phyloP scores from a whole-genome alignment of 2,329 filamentous ascomycete genomes.

The Exophiala spinifera region DNA sequence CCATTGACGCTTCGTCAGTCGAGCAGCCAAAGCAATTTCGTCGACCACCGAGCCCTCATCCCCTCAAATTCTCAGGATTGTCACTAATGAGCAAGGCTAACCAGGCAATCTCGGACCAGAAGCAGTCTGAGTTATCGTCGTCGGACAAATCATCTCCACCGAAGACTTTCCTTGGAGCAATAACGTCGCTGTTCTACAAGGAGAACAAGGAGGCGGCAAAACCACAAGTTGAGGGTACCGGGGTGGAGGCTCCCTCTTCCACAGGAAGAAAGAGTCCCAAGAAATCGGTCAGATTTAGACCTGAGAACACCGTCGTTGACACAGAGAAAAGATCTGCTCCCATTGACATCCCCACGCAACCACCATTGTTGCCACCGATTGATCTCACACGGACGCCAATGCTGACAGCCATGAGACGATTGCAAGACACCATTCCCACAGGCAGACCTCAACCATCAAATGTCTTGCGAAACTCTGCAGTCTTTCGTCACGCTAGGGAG shows the following conservation, averaged over 20 bases:
- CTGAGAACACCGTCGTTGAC: slow-evolving; percentile 14
- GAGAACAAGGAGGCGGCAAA: slow-evolving; percentile 8
- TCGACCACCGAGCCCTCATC: slow-evolving; percentile 21
- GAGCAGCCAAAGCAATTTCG: slow-evolving; percentile 9
- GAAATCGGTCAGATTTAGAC: slow-evolving; percentile 22
- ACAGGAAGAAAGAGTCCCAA: slow-evolving; percentile 8
- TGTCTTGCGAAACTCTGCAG: slow-evolving; percentile 13
- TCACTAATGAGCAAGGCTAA: slow-evolving; percentile 4
- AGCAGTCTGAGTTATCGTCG: slow-evolving; percentile 7
- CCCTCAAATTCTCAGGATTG: slow-evolving; percentile 8
- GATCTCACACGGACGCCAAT: slow-evolving; percentile 15
- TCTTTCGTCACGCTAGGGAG: slow-evolving; percentile 15
- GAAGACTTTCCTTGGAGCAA: slow-evolving; percentile 19
- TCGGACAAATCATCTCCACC: slow-evolving; percentile 7
- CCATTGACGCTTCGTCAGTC: not conserved
- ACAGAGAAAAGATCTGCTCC: slow-evolving; percentile 16
- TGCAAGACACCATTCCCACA: slow-evolving; percentile 17
- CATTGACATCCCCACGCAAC: slow-evolving; percentile 22
- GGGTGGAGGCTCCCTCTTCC: not conserved
- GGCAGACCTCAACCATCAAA: slow-evolving; percentile 14
- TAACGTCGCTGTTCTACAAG: slow-evolving; percentile 21
- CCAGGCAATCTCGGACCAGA: slow-evolving; percentile 1
- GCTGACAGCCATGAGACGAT: slow-evolving; percentile 11
- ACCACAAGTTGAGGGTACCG: not conserved
- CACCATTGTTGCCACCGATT: slow-evolving; percentile 19